These are phyloP conservation scores for Cercospora nicotianae DNA, from an alignment of 2,329 filamentous ascomycete genomes.

Conservation along the genomic window DNA sequence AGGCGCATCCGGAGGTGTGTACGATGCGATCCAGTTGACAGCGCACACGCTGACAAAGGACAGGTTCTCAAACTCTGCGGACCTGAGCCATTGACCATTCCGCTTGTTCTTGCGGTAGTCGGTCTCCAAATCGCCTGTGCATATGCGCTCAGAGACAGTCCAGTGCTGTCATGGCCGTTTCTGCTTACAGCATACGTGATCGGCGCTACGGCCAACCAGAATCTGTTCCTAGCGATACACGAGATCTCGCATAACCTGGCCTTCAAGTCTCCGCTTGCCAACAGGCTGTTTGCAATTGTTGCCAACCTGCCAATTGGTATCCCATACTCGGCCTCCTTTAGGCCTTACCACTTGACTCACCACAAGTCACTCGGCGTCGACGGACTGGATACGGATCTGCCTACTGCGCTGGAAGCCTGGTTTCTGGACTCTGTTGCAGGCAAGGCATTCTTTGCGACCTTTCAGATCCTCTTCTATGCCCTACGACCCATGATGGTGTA, in stretches of 20 bases:
- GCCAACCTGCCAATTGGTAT: constrained; percentile 95
- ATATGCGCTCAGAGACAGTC: constrained; percentile 71
- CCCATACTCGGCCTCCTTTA: constrained; percentile 93
- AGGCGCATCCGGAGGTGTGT: constrained; percentile 79
- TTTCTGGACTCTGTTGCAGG: constrained; percentile 93
- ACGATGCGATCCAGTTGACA: background rate
- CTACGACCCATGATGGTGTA: constrained; percentile 94
- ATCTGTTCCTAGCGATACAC: constrained; percentile 96
- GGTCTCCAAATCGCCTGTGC: constrained; percentile 76
- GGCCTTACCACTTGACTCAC: constrained; percentile 96
- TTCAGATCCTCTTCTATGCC: constrained; percentile 99
- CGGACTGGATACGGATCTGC: constrained; percentile 92
- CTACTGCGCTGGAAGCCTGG: constrained; percentile 84
- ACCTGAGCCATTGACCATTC: constrained; percentile 93
- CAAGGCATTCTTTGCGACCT: constrained; percentile 98
- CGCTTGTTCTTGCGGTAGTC: constrained; percentile 81
- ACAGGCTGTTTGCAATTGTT: constrained; percentile 84
- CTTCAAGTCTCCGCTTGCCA: constrained; percentile 76
- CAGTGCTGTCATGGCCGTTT: constrained; percentile 81
- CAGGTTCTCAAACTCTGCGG: constrained; percentile 96
- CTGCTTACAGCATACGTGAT: constrained; percentile 85
- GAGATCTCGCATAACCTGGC: constrained; percentile 98
- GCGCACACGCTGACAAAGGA: constrained; percentile 49
- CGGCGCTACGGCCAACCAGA: constrained; percentile 95
- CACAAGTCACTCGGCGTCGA: constrained; percentile 98